Evolutionary conservation across 139 green algal species (phyloP).

Genomic region (Closterium sp.): DNA sequence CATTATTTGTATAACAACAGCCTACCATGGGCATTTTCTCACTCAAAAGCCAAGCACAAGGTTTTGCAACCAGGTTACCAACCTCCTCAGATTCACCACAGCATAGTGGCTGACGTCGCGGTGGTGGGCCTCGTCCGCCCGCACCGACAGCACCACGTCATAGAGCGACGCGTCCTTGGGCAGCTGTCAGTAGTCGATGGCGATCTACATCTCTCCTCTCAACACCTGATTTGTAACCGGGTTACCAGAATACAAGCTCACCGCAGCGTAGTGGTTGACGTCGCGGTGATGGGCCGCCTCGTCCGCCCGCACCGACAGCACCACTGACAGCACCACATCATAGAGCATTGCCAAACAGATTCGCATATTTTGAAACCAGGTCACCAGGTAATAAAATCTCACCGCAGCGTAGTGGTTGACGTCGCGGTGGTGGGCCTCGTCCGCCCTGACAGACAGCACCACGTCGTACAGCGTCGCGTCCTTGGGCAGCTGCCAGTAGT

Average conservation of each 20-base stretch:
- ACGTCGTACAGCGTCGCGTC: constrained; percentile 76
- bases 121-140: constrained; percentile 79
- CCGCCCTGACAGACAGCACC: constrained; percentile 77
- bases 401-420: constrained; percentile 96
- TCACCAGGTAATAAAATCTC: constrained; percentile 28
- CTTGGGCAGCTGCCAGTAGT: constrained; percentile 58
- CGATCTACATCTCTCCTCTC: constrained; percentile 69
- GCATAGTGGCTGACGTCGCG: constrained; percentile 47
- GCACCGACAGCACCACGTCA: constrained; percentile 81
- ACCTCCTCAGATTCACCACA: constrained; percentile 26
- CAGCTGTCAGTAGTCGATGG: constrained; percentile 62
- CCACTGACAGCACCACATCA: constrained; percentile 57
- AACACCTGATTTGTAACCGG: too few relatives aligned
- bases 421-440: constrained; percentile 74
- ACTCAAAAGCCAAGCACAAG: background rate
- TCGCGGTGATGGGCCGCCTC: constrained; percentile 71
- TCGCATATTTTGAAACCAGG: too few relatives aligned
- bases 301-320: constrained; percentile 82
- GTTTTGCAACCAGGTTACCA: background rate
- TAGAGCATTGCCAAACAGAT: background rate
- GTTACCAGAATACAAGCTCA: too few relatives aligned
- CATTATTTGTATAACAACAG: background rate
- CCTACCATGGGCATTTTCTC: background rate
- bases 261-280: constrained; percentile 1
- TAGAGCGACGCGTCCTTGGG: constrained; percentile 61